These are phyloP conservation scores for Aspergillus pseudoterreus DNA, from an alignment of 2,329 filamentous ascomycete genomes.

Conservation along the genomic window DNA sequence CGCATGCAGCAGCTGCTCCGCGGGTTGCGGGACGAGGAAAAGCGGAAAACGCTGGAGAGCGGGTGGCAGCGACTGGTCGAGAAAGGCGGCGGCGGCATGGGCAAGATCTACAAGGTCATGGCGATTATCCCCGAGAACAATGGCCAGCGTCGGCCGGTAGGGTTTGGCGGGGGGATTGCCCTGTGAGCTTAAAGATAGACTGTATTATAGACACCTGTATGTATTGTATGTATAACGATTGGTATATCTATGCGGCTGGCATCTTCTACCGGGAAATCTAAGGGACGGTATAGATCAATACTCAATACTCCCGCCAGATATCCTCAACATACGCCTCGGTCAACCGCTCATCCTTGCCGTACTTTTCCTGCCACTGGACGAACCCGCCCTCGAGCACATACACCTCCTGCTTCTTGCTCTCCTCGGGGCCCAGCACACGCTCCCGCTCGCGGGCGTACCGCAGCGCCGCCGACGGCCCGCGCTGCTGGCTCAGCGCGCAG, in stretches of 20 bases:
- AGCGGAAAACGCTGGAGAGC: constrained; percentile 61
- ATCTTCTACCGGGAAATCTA: neutral
- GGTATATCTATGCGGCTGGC: neutral
- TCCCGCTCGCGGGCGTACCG: constrained; percentile 66
- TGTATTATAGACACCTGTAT: neutral
- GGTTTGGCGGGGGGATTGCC: constrained; percentile 71
- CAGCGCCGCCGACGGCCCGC: constrained; percentile 80
- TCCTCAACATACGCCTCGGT: constrained; percentile 84
- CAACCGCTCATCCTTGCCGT: constrained; percentile 70
- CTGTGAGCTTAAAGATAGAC: neutral
- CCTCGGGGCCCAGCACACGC: constrained; percentile 43
- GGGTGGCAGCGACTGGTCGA: constrained; percentile 84
- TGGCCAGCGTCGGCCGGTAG: constrained; percentile 73
- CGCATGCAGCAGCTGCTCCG: constrained; percentile 66
- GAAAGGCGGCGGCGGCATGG: constrained; percentile 79
- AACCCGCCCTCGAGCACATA: constrained; percentile 83
- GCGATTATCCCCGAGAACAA: constrained; percentile 81
- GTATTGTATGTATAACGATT: neutral
- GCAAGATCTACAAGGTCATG: constrained; percentile 88
- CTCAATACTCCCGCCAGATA: constrained; percentile 64
- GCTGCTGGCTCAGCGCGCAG: constrained; percentile 85
- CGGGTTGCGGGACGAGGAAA: constrained; percentile 47
- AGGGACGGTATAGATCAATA: neutral
- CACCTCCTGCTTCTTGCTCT: constrained; percentile 61
- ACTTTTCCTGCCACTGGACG: constrained; percentile 79